A percentile compares a stretch with the other conserved stretches of the same genome.
These are phyloP conservation scores for Aschersonia sp. DNA, from an alignment of 2,329 filamentous ascomycete genomes.

Conservation along the genomic window DNA sequence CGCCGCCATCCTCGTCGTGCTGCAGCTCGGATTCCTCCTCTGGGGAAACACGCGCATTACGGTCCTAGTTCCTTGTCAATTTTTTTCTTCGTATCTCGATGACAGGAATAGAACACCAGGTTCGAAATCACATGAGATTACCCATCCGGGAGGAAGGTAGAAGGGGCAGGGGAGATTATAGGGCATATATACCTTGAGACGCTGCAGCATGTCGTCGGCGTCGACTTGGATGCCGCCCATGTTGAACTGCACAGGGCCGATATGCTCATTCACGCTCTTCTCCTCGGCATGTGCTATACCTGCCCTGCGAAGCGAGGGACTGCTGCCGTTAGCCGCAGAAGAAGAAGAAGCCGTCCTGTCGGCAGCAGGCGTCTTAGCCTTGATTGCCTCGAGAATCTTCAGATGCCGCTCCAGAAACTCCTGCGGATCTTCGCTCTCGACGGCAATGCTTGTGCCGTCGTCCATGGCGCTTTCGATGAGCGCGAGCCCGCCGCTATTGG, in stretches of 20 bases:
- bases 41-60: constrained; percentile 36
- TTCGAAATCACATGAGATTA: too few species aligned
- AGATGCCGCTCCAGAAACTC: constrained; percentile 63
- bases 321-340: too few species aligned
- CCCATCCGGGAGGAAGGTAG: not conserved
- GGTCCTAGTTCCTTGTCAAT: constrained; percentile 28
- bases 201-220: constrained; percentile 82
- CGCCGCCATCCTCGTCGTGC: constrained; percentile 15
- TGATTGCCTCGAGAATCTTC: constrained; percentile 54
- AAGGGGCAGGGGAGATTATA: not conserved
- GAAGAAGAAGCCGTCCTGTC: too few species aligned
- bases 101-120: too few species aligned
- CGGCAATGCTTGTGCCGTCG: constrained; percentile 16
- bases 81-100: too few species aligned
- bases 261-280: constrained; percentile 57
- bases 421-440: constrained; percentile 50
- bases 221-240: constrained; percentile 96
- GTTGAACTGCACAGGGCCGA: constrained; percentile 92
- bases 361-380: constrained; percentile 29
- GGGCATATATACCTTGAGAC: constrained; percentile 50
- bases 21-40: constrained; percentile 14
- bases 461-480: constrained; percentile 25
- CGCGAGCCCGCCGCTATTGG: constrained; percentile 43
- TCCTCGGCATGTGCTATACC: constrained; percentile 19
- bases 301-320: too few species aligned